A percentile compares a stretch with the other conserved stretches of the same genome.
phyloP scores from a whole-genome alignment of 306 rosid species.

The Lagenaria siceraria region DNA sequence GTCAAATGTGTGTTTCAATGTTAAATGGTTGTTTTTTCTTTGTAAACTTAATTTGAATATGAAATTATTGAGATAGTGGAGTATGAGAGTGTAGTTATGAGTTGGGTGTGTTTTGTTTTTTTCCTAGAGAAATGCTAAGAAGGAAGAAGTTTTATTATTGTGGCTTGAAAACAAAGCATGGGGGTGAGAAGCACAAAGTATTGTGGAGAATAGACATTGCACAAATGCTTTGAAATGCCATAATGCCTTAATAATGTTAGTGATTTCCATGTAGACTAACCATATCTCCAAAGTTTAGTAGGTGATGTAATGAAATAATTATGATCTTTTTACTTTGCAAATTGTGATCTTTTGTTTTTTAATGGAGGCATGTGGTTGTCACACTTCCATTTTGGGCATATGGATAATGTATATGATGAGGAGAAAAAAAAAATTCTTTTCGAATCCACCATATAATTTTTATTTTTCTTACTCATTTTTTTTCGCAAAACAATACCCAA shows the following conservation, averaged over 20 bases:
- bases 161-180: neutral
- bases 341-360: neutral
- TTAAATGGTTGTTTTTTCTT: no score
- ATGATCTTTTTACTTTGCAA: neutral
- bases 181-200: neutral
- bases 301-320: neutral
- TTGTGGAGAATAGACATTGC: constrained; percentile 8
- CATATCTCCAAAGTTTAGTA: neutral
- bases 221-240: neutral
- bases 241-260: neutral
- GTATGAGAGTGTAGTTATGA: neutral
- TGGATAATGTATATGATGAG: neutral
- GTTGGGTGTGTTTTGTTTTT: neutral
- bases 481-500: neutral
- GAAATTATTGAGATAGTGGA: neutral
- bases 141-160: neutral
- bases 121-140: neutral
- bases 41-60: no score
- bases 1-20: no score
- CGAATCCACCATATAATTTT: neutral
- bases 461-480: neutral
- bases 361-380: constrained; percentile 9
- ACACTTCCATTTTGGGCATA: neutral
- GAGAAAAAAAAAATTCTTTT: neutral
- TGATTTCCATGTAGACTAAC: constrained; percentile 4